Conservation (phyloP, 768 basidiomycete species). For the Chlorophyllum brunneum region DNA sequence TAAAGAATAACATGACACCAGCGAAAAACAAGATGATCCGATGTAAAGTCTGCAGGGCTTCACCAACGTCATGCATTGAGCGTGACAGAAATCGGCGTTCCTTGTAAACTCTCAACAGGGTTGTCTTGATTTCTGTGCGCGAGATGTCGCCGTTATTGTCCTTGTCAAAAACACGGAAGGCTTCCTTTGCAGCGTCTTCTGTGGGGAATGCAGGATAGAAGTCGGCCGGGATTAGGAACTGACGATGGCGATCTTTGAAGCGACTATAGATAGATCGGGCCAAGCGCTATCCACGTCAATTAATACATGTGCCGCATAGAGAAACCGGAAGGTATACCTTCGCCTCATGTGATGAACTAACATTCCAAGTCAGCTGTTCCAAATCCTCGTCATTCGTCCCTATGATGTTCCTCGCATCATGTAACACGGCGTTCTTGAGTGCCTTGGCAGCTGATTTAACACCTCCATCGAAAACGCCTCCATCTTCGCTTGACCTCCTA, state of each 20-base stretch:
- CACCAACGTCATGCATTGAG: constrained; percentile 72
- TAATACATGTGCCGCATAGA: background rate
- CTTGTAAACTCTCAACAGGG: constrained; percentile 67
- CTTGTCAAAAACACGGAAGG: constrained; percentile 73
- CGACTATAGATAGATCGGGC: constrained; percentile 63
- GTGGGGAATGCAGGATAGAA: constrained; percentile 66
- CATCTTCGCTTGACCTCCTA: constrained; percentile 24
- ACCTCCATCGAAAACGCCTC: constrained; percentile 30
- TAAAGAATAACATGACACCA: constrained; percentile 62
- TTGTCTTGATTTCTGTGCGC: constrained; percentile 69
- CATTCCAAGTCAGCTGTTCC: constrained; percentile 45
- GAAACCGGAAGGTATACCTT: constrained; percentile 38
- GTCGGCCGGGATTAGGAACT: constrained; percentile 62
- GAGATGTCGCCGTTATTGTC: constrained; percentile 78
- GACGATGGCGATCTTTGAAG: constrained; percentile 53
- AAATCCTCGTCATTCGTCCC: constrained; percentile 40
- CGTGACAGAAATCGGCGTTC: constrained; percentile 74
- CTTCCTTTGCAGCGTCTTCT: constrained; percentile 51
- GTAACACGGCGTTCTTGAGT: constrained; percentile 64
- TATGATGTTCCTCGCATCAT: constrained; percentile 70
- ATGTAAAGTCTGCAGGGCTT: constrained; percentile 63
- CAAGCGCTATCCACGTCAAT: constrained; percentile 42
- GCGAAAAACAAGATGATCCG: constrained; percentile 61
- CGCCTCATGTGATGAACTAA: constrained; percentile 59
- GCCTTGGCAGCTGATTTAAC: constrained; percentile 58